Percentiles rank a stretch among this genome's conserved stretches.
Evolutionary conservation across 1,284 basidiomycete species (phyloP).

Genomic region (Porogramme epimiltina): DNA sequence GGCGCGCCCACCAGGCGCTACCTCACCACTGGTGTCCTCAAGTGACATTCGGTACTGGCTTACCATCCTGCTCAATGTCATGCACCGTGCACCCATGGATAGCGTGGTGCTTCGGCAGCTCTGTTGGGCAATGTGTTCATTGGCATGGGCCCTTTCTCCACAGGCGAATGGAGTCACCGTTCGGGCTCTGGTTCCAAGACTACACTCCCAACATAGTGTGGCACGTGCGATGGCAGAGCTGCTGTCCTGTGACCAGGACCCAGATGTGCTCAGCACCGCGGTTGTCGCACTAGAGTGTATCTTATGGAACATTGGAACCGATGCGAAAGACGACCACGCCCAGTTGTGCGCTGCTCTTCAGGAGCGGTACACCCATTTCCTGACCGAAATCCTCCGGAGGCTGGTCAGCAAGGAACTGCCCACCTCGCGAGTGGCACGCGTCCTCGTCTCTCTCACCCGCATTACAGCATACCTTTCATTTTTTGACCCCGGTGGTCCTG

Average conservation of each 20-base stretch:
- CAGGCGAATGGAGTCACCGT: not conserved
- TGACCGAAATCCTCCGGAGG: not conserved
- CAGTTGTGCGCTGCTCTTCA: not conserved
- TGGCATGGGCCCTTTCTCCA: not conserved
- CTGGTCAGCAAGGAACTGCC: not conserved
- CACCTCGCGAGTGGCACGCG: not conserved
- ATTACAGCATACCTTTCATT: not conserved
- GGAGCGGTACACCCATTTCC: not conserved
- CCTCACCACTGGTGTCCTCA: not conserved
- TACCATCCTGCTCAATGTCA: not conserved
- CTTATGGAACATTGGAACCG: not conserved
- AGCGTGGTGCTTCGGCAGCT: not conserved
- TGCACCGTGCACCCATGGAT: slow-evolving; percentile 2
- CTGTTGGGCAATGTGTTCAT: not conserved
- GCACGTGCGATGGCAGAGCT: not conserved
- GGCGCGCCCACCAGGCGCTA: not conserved
- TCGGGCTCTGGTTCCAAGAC: not conserved
- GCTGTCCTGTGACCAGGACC: not conserved
- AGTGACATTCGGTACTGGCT: not conserved
- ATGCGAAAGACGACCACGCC: not conserved
- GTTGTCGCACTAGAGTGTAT: not conserved
- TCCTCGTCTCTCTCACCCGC: not conserved
- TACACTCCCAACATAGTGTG: not conserved
- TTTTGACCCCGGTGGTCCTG: not conserved
- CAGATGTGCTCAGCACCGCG: not conserved